Evolutionary conservation across 495 filamentous ascomycete species (phyloP).

Genomic region (Hyaloscypha hepaticicola): DNA sequence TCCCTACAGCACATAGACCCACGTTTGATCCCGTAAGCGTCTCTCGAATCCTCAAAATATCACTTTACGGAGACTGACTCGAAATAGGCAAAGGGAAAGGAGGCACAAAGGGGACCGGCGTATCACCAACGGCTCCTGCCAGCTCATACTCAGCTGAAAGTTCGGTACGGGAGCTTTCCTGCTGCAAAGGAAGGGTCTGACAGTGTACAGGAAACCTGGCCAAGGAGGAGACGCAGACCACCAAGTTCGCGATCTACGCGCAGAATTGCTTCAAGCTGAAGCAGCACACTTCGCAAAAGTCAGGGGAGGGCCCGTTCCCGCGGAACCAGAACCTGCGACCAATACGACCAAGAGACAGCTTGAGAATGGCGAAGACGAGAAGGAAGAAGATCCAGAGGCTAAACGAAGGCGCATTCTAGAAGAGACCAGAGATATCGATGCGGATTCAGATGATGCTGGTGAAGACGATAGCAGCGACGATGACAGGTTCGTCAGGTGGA

Average conservation of each 20-base stretch:
- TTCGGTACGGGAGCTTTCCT: slow-evolving; percentile 50
- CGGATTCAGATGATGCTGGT: slow-evolving; percentile 70
- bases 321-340: slow-evolving; percentile 38
- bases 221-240: slow-evolving; percentile 83
- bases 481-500: slow-evolving; percentile 47
- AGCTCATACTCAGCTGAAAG: slow-evolving; percentile 88
- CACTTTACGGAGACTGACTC: background rate
- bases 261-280: slow-evolving; percentile 88
- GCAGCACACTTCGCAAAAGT: slow-evolving; percentile 84
- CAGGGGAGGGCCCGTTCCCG: slow-evolving; percentile 54
- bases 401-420: slow-evolving; percentile 87
- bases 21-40: slow-evolving; percentile 83
- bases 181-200: slow-evolving; percentile 1
- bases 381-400: slow-evolving; percentile 71
- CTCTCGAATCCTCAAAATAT: background rate
- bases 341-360: slow-evolving; percentile 65
- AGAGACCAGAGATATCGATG: slow-evolving; percentile 86
- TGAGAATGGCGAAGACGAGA: slow-evolving; percentile 44
- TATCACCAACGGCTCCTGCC: slow-evolving; percentile 96
- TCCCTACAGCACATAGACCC: slow-evolving; percentile 74
- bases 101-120: slow-evolving; percentile 87
- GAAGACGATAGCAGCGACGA: slow-evolving; percentile 70
- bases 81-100: slow-evolving; percentile 82
- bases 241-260: slow-evolving; percentile 76
- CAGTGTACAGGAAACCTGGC: slow-evolving; percentile 63